Conservation (phyloP, 768 basidiomycete genomes). For the Porpolomopsis calyptriformis region DNA sequence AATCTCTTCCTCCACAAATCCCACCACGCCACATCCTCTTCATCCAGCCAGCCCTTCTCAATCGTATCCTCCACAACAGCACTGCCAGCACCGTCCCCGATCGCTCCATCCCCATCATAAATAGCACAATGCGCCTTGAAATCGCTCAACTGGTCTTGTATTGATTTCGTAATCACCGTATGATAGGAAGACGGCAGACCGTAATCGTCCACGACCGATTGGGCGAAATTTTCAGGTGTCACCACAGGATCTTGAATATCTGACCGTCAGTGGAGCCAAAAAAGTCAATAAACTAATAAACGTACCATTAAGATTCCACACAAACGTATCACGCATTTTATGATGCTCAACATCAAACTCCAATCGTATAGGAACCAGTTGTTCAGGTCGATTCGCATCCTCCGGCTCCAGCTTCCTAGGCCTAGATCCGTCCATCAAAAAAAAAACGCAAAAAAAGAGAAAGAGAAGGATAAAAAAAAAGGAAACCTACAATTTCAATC, state of each 20-base stretch:
- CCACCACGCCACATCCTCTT: constrained; percentile 53
- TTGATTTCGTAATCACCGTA: constrained; percentile 61
- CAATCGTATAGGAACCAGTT: constrained; percentile 88
- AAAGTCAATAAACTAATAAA: too few relatives aligned
- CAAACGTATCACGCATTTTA: constrained; percentile 90
- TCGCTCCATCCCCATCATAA: constrained; percentile 30
- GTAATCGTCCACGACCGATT: constrained; percentile 88
- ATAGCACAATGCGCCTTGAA: constrained; percentile 57
- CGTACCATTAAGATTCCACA: constrained; percentile 95
- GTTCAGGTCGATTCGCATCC: constrained; percentile 57
- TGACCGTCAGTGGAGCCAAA: not conserved
- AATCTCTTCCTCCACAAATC: constrained; percentile 56
- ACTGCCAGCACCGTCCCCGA: too few relatives aligned
- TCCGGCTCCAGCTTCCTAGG: constrained; percentile 49
- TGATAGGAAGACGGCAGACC: constrained; percentile 56
- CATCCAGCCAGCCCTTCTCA: constrained; percentile 36
- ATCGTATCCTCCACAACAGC: constrained; percentile 18
- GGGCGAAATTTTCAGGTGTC: constrained; percentile 84
- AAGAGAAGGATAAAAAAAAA: constrained; percentile 11
- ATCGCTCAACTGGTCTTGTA: constrained; percentile 82
- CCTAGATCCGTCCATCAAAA: constrained; percentile 21
- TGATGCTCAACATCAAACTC: constrained; percentile 94
- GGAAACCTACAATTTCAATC: constrained; percentile 63
- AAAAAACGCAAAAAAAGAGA: constrained; percentile 5
- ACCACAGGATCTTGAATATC: constrained; percentile 63